phyloP scores from a whole-genome alignment of 768 basidiomycete genomes.

The Dioszegia crocea region DNA sequence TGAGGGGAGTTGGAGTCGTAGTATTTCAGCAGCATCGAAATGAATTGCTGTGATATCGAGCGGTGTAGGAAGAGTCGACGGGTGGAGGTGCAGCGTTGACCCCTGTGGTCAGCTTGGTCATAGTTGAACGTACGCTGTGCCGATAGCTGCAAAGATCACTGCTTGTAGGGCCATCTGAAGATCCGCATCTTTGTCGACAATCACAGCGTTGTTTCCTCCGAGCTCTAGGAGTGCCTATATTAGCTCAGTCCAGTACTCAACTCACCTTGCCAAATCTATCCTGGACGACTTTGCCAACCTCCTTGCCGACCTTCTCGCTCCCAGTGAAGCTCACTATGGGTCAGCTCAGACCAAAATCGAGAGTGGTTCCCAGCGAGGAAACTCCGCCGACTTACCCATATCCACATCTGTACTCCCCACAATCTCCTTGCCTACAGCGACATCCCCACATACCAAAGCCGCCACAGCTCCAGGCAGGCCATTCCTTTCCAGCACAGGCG shows the following conservation, averaged over 20 bases:
- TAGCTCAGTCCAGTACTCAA: slow-evolving; percentile 7
- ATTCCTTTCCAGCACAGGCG: slow-evolving; percentile 74
- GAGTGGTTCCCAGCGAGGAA: no score
- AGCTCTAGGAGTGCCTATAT: slow-evolving; percentile 67
- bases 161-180: slow-evolving; percentile 81
- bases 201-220: slow-evolving; percentile 92
- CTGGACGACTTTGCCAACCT: slow-evolving; percentile 82
- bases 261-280: slow-evolving; percentile 76
- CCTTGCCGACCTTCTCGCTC: slow-evolving; percentile 77
- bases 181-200: slow-evolving; percentile 91
- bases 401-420: slow-evolving; percentile 71
- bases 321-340: slow-evolving; percentile 94
- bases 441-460: slow-evolving; percentile 75
- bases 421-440: slow-evolving; percentile 71
- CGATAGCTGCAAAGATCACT: slow-evolving; percentile 90
- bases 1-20: slow-evolving; percentile 59
- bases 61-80: slow-evolving; percentile 84
- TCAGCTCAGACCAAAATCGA: no score
- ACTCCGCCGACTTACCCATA: no score
- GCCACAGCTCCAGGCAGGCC: slow-evolving; percentile 79
- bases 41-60: slow-evolving; percentile 68
- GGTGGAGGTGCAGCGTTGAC: slow-evolving; percentile 75
- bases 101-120: slow-evolving; percentile 18
- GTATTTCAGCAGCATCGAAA: slow-evolving; percentile 66
- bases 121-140: slow-evolving; percentile 55